These are phyloP conservation scores for Salix exigua DNA, from an alignment of 345 rosid species.

Conservation along the genomic window DNA sequence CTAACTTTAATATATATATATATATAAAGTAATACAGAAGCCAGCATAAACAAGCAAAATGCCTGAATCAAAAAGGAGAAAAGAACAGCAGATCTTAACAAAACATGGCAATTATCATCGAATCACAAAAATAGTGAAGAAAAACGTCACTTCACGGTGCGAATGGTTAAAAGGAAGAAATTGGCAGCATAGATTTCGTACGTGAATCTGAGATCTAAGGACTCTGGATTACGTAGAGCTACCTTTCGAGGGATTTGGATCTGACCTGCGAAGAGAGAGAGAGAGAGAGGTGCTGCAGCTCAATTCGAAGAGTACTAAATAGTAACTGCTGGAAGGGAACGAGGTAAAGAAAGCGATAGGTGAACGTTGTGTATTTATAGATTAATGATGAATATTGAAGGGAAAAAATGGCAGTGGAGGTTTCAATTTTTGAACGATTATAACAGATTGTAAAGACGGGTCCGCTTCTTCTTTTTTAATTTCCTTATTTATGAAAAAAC, in stretches of 20 bases:
- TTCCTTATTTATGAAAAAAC: background rate
- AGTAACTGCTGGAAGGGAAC: background rate
- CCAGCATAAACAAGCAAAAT: background rate
- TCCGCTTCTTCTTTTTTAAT: too few species aligned
- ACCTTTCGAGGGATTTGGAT: background rate
- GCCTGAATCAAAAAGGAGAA: background rate
- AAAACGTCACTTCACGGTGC: background rate
- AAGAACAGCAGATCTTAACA: slow-evolving; percentile 4
- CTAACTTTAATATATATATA: background rate
- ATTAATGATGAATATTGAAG: background rate
- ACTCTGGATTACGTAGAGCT: background rate
- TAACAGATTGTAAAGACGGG: too few species aligned
- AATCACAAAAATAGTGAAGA: background rate
- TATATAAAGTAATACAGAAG: background rate
- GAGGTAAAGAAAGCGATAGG: background rate
- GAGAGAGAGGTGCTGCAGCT: background rate
- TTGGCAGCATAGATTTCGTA: background rate
- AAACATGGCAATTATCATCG: background rate
- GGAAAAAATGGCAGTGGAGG: too few species aligned
- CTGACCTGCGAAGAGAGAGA: background rate
- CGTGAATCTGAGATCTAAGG: background rate
- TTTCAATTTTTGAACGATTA: background rate
- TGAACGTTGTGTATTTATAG: background rate
- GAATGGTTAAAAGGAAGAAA: background rate
- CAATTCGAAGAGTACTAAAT: background rate